Evolutionary conservation across 2,329 filamentous ascomycete genomes (phyloP).

Genomic region (Akanthomyces dipterigenus): DNA sequence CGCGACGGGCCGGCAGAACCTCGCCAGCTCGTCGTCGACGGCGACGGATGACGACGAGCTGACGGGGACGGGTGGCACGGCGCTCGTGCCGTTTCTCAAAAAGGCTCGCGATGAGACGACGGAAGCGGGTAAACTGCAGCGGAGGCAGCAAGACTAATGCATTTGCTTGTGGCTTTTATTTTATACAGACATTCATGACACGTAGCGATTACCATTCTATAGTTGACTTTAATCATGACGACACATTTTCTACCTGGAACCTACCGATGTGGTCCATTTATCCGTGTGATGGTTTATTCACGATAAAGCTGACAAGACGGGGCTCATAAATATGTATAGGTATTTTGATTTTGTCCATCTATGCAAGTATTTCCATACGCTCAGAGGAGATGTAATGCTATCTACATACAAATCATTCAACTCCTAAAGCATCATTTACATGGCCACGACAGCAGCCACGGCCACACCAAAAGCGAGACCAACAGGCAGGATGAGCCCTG

Average conservation of each 20-base stretch:
- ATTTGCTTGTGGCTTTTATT: neutral
- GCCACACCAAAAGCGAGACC: neutral
- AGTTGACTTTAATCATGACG: neutral
- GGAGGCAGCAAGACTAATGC: constrained; percentile 6
- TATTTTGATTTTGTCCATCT: neutral
- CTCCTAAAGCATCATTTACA: neutral
- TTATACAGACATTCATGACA: constrained; percentile 1
- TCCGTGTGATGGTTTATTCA: neutral
- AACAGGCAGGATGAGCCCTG: neutral
- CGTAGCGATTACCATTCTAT: neutral
- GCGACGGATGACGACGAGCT: constrained; percentile 40
- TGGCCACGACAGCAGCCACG: neutral
- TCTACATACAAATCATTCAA: neutral
- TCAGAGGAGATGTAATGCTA: neutral
- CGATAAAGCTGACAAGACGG: no score
- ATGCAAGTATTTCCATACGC: neutral
- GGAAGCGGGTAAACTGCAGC: constrained; percentile 28
- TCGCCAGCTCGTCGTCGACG: constrained; percentile 38
- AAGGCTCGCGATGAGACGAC: constrained; percentile 79
- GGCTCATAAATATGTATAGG: neutral
- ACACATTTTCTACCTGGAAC: neutral
- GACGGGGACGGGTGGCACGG: constrained; percentile 81
- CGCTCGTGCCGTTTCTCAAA: constrained; percentile 81
- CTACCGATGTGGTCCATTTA: no score
- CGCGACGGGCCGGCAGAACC: constrained; percentile 27